phyloP scores from a whole-genome alignment of 1,139 yeast species.

The Protomyces lactucae-debilis region DNA sequence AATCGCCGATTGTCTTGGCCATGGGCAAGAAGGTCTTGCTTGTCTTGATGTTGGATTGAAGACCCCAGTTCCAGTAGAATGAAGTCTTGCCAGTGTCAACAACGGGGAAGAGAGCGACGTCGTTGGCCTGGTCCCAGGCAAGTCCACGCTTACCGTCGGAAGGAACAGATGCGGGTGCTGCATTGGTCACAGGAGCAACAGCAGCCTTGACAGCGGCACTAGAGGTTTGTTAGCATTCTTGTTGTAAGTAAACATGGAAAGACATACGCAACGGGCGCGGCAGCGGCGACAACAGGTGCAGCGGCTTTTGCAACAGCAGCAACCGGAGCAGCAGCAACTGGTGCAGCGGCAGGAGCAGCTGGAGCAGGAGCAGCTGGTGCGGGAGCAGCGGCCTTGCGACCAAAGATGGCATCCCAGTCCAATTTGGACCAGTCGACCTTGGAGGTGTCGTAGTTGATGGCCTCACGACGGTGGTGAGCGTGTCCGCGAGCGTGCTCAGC shows the following conservation, averaged over 20 bases:
- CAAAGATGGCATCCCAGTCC: conserved; percentile 22
- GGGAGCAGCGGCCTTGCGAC: conserved; percentile 10
- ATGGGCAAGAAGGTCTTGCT: conserved; percentile 11
- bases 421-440: conserved; percentile 13
- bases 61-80: conserved; percentile 24
- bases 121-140: conserved; percentile 26
- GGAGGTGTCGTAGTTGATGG: conserved; percentile 9
- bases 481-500: conserved; percentile 21
- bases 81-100: conserved; percentile 8
- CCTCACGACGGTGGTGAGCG: conserved; percentile 13
- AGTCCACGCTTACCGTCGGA: conserved; percentile 18
- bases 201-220: conserved; percentile 1
- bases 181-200: conserved; percentile 1
- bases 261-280: background rate
- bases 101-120: conserved; percentile 7
- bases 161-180: background rate
- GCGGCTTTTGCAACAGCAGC: background rate
- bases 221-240: background rate
- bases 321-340: background rate
- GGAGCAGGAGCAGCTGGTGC: conserved; percentile 2
- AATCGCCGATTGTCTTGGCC: conserved; percentile 8
- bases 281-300: background rate
- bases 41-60: conserved; percentile 6
- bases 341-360: conserved; percentile 1
- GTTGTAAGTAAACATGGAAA: too few species aligned